Evolutionary conservation across 2,329 filamentous ascomycete species (phyloP).

Genomic region (Hypoxylon sp.): DNA sequence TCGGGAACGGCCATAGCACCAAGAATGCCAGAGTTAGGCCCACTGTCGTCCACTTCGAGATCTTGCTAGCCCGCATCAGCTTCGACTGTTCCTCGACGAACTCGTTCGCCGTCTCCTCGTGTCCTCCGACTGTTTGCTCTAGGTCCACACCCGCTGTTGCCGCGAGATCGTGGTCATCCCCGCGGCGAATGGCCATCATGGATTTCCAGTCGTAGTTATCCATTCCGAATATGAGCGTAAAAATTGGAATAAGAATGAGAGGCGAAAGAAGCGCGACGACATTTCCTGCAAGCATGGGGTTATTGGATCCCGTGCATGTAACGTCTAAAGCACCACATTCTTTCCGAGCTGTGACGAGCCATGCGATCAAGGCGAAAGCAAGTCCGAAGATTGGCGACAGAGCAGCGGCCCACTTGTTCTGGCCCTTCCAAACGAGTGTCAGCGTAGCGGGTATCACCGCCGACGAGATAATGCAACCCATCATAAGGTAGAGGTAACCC

Average conservation of each 20-base stretch:
- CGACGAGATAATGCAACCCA: slow-evolving; percentile 90
- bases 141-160: slow-evolving; percentile 73
- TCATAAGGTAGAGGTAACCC: slow-evolving; percentile 90
- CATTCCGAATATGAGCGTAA: slow-evolving; percentile 77
- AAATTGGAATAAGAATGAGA: slow-evolving; percentile 77
- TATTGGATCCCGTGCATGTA: slow-evolving; percentile 82
- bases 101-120: slow-evolving; percentile 59
- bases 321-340: slow-evolving; percentile 78
- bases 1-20: slow-evolving; percentile 90
- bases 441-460: slow-evolving; percentile 87
- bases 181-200: slow-evolving; percentile 83
- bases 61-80: slow-evolving; percentile 49
- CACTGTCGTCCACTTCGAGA: slow-evolving; percentile 65
- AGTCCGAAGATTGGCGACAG: slow-evolving; percentile 78
- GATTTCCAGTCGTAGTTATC: slow-evolving; percentile 89
- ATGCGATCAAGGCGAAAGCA: slow-evolving; percentile 76
- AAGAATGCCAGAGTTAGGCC: slow-evolving; percentile 78
- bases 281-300: slow-evolving; percentile 90
- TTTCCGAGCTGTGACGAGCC: slow-evolving; percentile 81
- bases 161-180: slow-evolving; percentile 81
- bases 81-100: slow-evolving; percentile 45
- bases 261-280: slow-evolving; percentile 85
- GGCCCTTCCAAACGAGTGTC: slow-evolving; percentile 83
- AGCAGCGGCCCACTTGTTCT: slow-evolving; percentile 81
- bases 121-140: slow-evolving; percentile 65